phyloP scores from a whole-genome alignment of 345 rosid genomes.

The Citrus maxima region DNA sequence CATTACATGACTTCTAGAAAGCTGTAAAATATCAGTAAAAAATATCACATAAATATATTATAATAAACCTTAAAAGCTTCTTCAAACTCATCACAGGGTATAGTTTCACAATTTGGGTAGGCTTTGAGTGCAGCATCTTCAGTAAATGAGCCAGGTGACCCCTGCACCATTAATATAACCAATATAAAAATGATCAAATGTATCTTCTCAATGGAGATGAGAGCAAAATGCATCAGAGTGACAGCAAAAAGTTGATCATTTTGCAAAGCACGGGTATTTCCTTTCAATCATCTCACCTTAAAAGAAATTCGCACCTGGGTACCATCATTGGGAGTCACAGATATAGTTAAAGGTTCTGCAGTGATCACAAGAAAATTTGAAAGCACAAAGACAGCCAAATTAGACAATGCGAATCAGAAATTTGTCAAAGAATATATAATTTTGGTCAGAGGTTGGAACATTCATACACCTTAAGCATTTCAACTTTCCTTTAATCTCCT shows the following conservation, averaged over 20 bases:
- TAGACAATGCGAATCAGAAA: neutral
- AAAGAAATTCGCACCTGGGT: slow-evolving; percentile 43
- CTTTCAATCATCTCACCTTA: slow-evolving; percentile 33
- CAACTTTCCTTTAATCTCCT: neutral
- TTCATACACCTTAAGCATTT: neutral
- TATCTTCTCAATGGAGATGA: neutral
- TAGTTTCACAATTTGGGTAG: slow-evolving; percentile 54
- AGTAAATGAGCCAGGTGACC: slow-evolving; percentile 44
- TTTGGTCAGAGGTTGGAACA: neutral
- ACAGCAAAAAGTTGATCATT: neutral
- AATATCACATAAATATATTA: neutral
- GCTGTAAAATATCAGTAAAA: neutral
- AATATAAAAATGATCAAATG: neutral
- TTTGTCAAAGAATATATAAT: neutral
- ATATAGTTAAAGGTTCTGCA: slow-evolving; percentile 47
- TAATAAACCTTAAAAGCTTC: slow-evolving; percentile 53
- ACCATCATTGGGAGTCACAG: slow-evolving; percentile 26
- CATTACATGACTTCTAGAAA: neutral
- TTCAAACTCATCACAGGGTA: slow-evolving; percentile 54
- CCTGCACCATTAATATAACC: slow-evolving; percentile 29
- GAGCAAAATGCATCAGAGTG: neutral
- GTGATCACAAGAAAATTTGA: neutral
- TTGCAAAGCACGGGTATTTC: neutral
- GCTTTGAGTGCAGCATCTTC: slow-evolving; percentile 68
- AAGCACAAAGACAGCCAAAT: neutral